Evolutionary conservation across 1,284 basidiomycete genomes (phyloP), one percentile per base, ranked within the genome.

Genomic region (Austroboletus olivaceoglutinosus): DNA sequence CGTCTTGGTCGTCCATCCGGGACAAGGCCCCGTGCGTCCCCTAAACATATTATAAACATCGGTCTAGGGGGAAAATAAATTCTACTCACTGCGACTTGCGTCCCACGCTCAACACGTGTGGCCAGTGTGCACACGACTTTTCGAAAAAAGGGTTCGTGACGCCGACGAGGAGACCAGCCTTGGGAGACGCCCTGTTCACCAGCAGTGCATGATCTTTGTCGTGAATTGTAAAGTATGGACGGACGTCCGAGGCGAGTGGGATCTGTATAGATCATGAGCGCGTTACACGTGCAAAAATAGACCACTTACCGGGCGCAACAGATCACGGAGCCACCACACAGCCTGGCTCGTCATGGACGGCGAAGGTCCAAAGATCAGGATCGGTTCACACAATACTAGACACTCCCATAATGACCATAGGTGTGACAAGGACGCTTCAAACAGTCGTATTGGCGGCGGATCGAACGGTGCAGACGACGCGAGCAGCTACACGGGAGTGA

Each of bases 401-500:
- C 93, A 93, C 69, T 97, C 93, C 93, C 94, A 97, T 48, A 97
- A 79, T 2, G 92, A 89, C 90, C 93, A 94, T n/a, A 96, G 66
- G 47, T 93, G 83, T 0, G 86, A 73, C 16, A 96, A 66, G 46
- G 86, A 85, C 2, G 86, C 80, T 60, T 88, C 85, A 56, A 96
- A 89, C 0, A 91, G 77, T 19, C 78, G 71, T 16, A 97, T 64
- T 1, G 89, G 86, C 1, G 89, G 80, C 1, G 87, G 83, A 4
- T 76, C 67, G 7, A 87, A 81, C 0, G 86, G 78, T 2, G 89
- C 80, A 5, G 89, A 75, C 0, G 89, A 88, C 0, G 91, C 92
- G 4, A 96, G 75, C 36, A 95, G 81, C 88, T 93, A 62, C 8
- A 30, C 13, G 23, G 42, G 22, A 30, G 22, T 18, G 37, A 13